Percentiles rank a stretch among this genome's conserved stretches.
Evolutionary conservation across 1,284 basidiomycete species (phyloP).

Genomic region (Gomphus bonarii): DNA sequence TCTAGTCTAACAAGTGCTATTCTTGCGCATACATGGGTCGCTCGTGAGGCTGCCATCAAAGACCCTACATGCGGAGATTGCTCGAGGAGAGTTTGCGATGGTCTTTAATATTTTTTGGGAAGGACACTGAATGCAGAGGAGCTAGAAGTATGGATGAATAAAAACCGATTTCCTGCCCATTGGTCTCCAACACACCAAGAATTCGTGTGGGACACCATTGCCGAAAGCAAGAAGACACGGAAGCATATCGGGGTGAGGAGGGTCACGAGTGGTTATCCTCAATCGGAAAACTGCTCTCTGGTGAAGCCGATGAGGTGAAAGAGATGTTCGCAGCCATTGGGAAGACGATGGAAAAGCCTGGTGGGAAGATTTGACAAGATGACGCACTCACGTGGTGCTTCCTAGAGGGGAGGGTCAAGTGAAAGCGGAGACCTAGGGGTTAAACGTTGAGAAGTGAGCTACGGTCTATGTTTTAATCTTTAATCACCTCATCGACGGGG

Average conservation of each 20-base stretch:
- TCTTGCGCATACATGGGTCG: conserved; percentile 36
- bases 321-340: neutral
- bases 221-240: conserved; percentile 1
- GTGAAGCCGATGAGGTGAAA: neutral
- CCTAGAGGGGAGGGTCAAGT: too few species aligned
- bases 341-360: neutral
- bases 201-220: neutral
- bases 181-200: conserved; percentile 11
- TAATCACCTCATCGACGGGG: too few species aligned
- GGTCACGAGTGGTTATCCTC: neutral
- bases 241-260: neutral
- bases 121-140: conserved; percentile 15
- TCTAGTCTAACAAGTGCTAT: too few species aligned
- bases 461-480: too few species aligned
- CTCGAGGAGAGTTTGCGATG: conserved; percentile 55
- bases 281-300: neutral
- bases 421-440: too few species aligned
- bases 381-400: too few species aligned
- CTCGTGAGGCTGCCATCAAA: conserved; percentile 31
- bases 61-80: conserved; percentile 39
- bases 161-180: conserved; percentile 22
- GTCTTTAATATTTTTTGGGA: conserved; percentile 34
- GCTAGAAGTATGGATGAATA: conserved; percentile 23
- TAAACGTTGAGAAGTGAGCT: too few species aligned
- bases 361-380: neutral